Conservation (phyloP, 2,329 filamentous ascomycete genomes). For the Penicillium sp. region DNA sequence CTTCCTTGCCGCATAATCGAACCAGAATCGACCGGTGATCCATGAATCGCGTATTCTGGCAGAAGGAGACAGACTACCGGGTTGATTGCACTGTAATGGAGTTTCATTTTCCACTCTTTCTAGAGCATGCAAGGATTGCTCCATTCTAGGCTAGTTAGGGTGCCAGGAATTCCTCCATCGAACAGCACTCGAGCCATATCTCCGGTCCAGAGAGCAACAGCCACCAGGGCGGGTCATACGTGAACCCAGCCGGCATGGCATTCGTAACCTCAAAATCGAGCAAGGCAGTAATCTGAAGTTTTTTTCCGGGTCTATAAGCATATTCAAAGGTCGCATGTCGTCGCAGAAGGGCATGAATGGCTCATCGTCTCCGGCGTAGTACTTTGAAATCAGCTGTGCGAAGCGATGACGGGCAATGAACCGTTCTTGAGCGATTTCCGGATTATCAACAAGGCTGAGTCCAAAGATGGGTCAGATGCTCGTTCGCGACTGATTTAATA, state of each 20-base stretch:
- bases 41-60: conserved; percentile 24
- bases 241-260: conserved; percentile 20
- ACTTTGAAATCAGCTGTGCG: conserved; percentile 31
- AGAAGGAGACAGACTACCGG: conserved; percentile 19
- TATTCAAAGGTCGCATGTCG: conserved; percentile 27
- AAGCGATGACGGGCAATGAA: conserved; percentile 39
- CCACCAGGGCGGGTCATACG: conserved; percentile 21
- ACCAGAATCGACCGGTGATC: conserved; percentile 28
- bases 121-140: conserved; percentile 25
- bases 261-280: conserved; percentile 33
- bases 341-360: conserved; percentile 42
- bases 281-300: conserved; percentile 23
- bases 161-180: conserved; percentile 23
- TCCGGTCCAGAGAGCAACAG: conserved; percentile 19
- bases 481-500: conserved; percentile 21
- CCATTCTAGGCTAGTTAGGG: conserved; percentile 24
- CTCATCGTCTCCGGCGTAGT: conserved; percentile 23
- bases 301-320: conserved; percentile 20
- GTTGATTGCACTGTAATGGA: conserved; percentile 7
- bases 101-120: conserved; percentile 20
- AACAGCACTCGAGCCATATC: conserved; percentile 16
- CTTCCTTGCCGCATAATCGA: conserved; percentile 25
- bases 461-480: conserved; percentile 11
- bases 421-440: conserved; percentile 26
- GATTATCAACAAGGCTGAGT: conserved; percentile 25